Percentiles rank a stretch among this genome's conserved stretches.
These are phyloP conservation scores for Fusarium fracticaudum DNA, from an alignment of 2,329 filamentous ascomycete genomes.

Conservation along the genomic window DNA sequence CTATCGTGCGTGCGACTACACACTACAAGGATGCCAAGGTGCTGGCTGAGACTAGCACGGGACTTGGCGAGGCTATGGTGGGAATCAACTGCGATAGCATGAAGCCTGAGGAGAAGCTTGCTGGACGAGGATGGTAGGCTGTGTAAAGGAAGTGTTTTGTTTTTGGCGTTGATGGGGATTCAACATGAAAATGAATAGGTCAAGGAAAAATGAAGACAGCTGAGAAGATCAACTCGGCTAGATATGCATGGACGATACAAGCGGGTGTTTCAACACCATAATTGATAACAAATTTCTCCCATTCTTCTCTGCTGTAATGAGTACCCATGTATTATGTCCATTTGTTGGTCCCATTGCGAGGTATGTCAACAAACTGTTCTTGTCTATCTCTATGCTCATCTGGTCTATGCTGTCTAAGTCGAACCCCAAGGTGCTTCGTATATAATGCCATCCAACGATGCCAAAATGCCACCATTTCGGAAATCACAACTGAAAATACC, in stretches of 20 bases:
- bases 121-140: conserved; percentile 81
- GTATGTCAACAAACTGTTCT: background rate
- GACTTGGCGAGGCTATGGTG: conserved; percentile 97
- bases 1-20: conserved; percentile 93
- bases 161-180: conserved; percentile 24
- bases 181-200: conserved; percentile 11
- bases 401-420: background rate
- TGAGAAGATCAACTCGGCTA: conserved; percentile 6
- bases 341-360: background rate
- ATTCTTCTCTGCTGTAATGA: background rate
- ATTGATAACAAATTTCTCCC: conserved; percentile 10
- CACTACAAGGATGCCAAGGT: conserved; percentile 88
- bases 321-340: too few relatives aligned
- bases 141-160: background rate
- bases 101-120: conserved; percentile 82
- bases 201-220: background rate
- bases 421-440: background rate
- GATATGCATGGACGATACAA: conserved; percentile 13
- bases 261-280: conserved; percentile 26
- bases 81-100: conserved; percentile 88
- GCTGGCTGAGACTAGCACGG: conserved; percentile 85
- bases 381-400: background rate
- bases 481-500: background rate
- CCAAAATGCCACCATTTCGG: background rate
- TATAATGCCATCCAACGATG: background rate